Evolutionary conservation across 495 filamentous ascomycete genomes (phyloP).

Genomic region (Choiromyces venosus): DNA sequence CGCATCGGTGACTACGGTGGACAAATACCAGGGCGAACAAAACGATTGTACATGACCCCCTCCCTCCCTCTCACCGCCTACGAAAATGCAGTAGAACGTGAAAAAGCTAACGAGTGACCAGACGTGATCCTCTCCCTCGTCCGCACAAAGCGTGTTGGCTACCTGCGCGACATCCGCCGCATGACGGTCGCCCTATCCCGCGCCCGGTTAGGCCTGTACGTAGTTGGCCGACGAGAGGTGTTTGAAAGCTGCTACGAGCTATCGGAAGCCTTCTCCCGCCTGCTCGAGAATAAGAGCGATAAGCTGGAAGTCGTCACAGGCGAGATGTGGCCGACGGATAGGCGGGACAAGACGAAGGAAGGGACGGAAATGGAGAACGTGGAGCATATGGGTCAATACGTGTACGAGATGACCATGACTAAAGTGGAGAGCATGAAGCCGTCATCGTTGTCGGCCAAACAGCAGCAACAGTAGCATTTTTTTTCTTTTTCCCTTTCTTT

Average conservation of each 20-base stretch:
- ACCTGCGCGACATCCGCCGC: constrained; percentile 86
- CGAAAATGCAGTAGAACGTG: too few species aligned
- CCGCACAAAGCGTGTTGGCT: constrained; percentile 82
- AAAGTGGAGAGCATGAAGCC: constrained; percentile 62
- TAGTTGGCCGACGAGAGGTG: constrained; percentile 81
- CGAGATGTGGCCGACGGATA: constrained; percentile 73
- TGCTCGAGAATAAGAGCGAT: constrained; percentile 63
- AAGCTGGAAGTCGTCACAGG: constrained; percentile 74
- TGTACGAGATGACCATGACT: constrained; percentile 91
- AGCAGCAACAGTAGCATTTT: constrained; percentile 42
- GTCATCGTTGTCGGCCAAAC: too few species aligned
- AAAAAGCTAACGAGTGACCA: constrained; percentile 43
- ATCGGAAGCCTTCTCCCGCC: constrained; percentile 69
- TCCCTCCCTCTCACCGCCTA: neutral
- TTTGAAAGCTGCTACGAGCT: constrained; percentile 89
- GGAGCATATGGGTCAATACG: constrained; percentile 94
- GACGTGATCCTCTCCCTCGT: constrained; percentile 90
- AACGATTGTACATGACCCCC: constrained; percentile 75
- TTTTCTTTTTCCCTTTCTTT: neutral
- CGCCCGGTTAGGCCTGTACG: constrained; percentile 84
- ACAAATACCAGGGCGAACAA: constrained; percentile 98
- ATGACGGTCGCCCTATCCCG: constrained; percentile 96
- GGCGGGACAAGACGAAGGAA: constrained; percentile 55
- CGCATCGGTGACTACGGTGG: constrained; percentile 84
- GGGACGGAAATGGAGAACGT: constrained; percentile 73